These are phyloP conservation scores for Spizellomyces punctatus DNA, from an alignment of 192 early-diverging fungal species.

Conservation along the genomic window DNA sequence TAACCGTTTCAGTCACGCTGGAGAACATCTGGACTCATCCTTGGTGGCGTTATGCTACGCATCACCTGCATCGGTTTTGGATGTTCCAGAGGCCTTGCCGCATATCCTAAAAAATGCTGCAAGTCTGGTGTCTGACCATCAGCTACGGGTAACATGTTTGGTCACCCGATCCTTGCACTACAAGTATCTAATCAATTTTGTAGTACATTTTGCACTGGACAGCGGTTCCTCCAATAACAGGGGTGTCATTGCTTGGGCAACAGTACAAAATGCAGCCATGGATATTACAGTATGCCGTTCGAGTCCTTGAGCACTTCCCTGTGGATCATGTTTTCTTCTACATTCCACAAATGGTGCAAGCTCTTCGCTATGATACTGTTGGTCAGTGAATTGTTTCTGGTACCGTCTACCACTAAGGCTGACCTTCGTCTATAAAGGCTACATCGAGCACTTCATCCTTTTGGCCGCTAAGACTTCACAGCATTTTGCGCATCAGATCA, in stretches of 20 bases:
- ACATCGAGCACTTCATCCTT: conserved; percentile 94
- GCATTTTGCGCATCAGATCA: conserved; percentile 99
- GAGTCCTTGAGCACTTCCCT: conserved; percentile 85
- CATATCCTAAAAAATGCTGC: conserved; percentile 68
- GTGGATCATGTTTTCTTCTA: conserved; percentile 98
- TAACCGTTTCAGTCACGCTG: conserved; percentile 70
- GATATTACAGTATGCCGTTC: conserved; percentile 92
- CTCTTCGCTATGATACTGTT: conserved; percentile 80
- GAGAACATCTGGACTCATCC: conserved; percentile 44
- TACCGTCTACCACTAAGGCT: background rate
- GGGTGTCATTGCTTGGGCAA: conserved; percentile 76
- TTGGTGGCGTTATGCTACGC: conserved; percentile 51
- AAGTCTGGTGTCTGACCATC: conserved; percentile 27
- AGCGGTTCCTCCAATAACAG: conserved; percentile 87
- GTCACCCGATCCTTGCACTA: background rate
- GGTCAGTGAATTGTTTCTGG: conserved; percentile 30
- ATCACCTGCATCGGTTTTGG: conserved; percentile 50
- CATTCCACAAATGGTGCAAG: conserved; percentile 97
- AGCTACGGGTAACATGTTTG: conserved; percentile 26
- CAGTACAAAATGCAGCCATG: conserved; percentile 77
- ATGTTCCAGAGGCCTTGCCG: conserved; percentile 72
- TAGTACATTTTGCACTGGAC: conserved; percentile 82
- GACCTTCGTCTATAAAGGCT: conserved; percentile 53
- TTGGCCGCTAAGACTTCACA: conserved; percentile 92
- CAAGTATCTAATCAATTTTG: background rate